phyloP scores from a whole-genome alignment of 208 protist species.

The Crithidia brevicula region DNA sequence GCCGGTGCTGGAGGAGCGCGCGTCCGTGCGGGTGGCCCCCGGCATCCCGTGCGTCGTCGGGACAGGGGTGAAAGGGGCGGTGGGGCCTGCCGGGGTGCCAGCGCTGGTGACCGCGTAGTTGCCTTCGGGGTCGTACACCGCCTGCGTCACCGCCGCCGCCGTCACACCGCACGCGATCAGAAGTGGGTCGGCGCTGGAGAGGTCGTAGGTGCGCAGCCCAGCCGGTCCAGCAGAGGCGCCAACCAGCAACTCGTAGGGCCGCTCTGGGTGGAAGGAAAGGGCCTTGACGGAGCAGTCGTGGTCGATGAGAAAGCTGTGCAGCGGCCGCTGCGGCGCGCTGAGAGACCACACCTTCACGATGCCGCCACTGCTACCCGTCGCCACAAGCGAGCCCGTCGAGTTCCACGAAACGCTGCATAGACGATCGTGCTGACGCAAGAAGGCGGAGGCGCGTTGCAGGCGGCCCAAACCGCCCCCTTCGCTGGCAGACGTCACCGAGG shows the following conservation, averaged over 20 bases:
- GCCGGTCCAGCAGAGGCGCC: conserved; percentile 45
- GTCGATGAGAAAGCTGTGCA: conserved; percentile 44
- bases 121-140: conserved; percentile 77
- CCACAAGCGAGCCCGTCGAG: conserved; percentile 63
- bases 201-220: conserved; percentile 62
- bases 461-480: background rate
- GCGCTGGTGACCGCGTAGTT: conserved; percentile 64
- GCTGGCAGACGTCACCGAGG: background rate
- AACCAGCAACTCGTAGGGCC: conserved; percentile 66
- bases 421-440: conserved; percentile 46
- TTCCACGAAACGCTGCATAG: conserved; percentile 76
- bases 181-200: conserved; percentile 43
- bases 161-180: conserved; percentile 43
- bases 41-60: background rate
- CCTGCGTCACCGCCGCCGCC: conserved; percentile 60
- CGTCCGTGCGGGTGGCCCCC: background rate
- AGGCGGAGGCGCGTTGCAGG: conserved; percentile 35
- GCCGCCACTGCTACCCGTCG: conserved; percentile 61
- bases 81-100: conserved; percentile 20
- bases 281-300: conserved; percentile 57
- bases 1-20: background rate
- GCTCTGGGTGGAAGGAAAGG: conserved; percentile 69
- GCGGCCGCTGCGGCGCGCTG: conserved; percentile 38
- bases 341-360: conserved; percentile 72
- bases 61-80: background rate